Base-by-base conservation (phyloP, 768 basidiomycete species). In the Omphalotus guepiniiformis region DNA sequence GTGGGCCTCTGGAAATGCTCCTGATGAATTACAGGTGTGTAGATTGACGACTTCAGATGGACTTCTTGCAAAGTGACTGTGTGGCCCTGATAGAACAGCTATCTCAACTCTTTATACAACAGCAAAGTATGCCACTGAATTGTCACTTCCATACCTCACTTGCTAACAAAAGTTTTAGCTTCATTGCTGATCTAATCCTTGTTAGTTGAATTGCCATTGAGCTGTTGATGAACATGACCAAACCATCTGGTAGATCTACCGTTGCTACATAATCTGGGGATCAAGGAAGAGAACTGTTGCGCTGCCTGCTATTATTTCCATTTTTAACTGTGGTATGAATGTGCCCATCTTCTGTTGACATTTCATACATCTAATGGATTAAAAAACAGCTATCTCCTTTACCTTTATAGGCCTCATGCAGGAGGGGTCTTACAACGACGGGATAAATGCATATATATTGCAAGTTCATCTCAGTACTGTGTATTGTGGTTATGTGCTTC, bases 201-300 rank as follows among this genome's bases (percentile, higher is more conserved):
- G 44, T 37, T 27, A 13, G 44, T 46, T 36, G 34, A 13, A 6
- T 32, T 9, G 5, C 8, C 25, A 25, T 37, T 29, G 15, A 4
- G n/a, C n/a, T n/a, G n/a, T n/a, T n/a, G n/a, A n/a, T n/a, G n/a
- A n/a, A n/a, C n/a, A n/a, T n/a, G n/a, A n/a, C n/a, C n/a, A n/a
- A n/a, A n/a, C n/a, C n/a, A n/a, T n/a, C n/a, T n/a, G n/a, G n/a
- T 63, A 37, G 35, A 7, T 37, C 6, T 37, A 37, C 21, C 35
- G 35, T 15, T 37, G 35, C 35, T 37, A 37, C n/a, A 37, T 37
- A 16, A 5, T n/a, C 6, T 37, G 35, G 35, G 5, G 5, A 16
- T 37, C 35, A 37, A 37, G n/a, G n/a, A 37, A 37, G n/a, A 16
- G 35, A 19, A 37, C 21, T 21, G 21, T 37, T 6, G 5, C 21